A percentile compares a stretch with the other conserved stretches of the same genome.
These are phyloP conservation scores for Cymbidium sinense DNA, from an alignment of 106 monocot genomes.

Conservation along the genomic window DNA sequence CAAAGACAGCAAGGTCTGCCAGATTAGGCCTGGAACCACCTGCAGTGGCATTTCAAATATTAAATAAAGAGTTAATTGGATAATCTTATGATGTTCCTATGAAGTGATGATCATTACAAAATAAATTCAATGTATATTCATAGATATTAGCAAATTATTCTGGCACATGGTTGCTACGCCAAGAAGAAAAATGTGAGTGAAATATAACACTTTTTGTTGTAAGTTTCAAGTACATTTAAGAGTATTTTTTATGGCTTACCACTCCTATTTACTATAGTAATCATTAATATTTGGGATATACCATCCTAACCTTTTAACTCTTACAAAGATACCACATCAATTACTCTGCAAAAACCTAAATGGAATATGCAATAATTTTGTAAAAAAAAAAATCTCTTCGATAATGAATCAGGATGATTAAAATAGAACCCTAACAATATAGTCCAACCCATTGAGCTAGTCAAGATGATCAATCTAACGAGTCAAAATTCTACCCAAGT, in stretches of 20 bases:
- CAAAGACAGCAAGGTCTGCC: slow-evolving; percentile 93
- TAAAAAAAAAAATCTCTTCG: neutral
- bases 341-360: neutral
- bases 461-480: neutral
- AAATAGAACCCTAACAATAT: neutral
- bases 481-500: neutral
- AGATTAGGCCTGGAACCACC: slow-evolving; percentile 85
- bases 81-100: neutral
- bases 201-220: too few relatives aligned
- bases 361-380: neutral
- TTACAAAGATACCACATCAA: neutral
- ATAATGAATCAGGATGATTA: neutral
- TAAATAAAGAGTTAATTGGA: neutral
- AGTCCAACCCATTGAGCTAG: neutral
- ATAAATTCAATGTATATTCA: neutral
- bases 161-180: too few relatives aligned
- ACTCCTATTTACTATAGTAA: too few relatives aligned
- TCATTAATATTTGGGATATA: too few relatives aligned
- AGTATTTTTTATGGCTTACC: too few relatives aligned
- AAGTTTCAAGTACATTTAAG: too few relatives aligned
- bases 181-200: too few relatives aligned
- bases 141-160: too few relatives aligned
- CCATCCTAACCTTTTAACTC: too few relatives aligned
- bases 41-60: slow-evolving; percentile 16
- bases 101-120: neutral